Base-by-base conservation (phyloP, 148 eudicot species). In the Heliosperma pusillum region DNA sequence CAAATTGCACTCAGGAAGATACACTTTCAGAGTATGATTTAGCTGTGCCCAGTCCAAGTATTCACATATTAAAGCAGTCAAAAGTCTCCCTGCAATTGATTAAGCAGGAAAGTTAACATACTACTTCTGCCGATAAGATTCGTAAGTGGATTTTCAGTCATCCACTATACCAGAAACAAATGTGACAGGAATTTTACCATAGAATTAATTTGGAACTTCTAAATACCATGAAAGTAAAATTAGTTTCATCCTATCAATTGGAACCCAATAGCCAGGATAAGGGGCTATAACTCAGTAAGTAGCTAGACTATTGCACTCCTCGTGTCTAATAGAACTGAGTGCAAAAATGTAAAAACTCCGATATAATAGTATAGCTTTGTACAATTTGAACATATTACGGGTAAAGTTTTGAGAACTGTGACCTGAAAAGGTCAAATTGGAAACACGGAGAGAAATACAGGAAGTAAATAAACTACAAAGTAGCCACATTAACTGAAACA, bases 11-110 rank as follows among this genome's bases (percentile, higher is more conserved):
- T 92, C 97, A 21, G 99, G 97, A 74, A 88, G 85, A 81, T 92
- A 95, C 72, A 95, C 97, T 86, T 95, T 92, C 59, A 82, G 79
- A 25, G 97, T 90, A 83, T 92, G 99, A 84, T 83, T 84, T 40
- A 92, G 88, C 69, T 92, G 89, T 33, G 97, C 97, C 99, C 99
- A 92, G 74, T 95, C 97, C 87, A 95, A 72, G 86, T 92, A 95
- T 84, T 95, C 99, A 85, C 97, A 95, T 73, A 95, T 80, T 71
- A 94, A 80, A 20, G 97, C 97, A 73, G 92, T 95, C 75, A 95
- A 79, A 68, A 95, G 89, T 83, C 91, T 87, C 78, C 99, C 97
- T 95, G 93, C 77, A 86, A 61, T 81, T 59, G 61, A 63, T 66
- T 76, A 11, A 73, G 58, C 70, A 72, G 21, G 65, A 22, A 63